A percentile compares a stretch with the other conserved stretches of the same genome.
Evolutionary conservation across 495 filamentous ascomycete genomes (phyloP).

Genomic region (Apodospora peruviana): DNA sequence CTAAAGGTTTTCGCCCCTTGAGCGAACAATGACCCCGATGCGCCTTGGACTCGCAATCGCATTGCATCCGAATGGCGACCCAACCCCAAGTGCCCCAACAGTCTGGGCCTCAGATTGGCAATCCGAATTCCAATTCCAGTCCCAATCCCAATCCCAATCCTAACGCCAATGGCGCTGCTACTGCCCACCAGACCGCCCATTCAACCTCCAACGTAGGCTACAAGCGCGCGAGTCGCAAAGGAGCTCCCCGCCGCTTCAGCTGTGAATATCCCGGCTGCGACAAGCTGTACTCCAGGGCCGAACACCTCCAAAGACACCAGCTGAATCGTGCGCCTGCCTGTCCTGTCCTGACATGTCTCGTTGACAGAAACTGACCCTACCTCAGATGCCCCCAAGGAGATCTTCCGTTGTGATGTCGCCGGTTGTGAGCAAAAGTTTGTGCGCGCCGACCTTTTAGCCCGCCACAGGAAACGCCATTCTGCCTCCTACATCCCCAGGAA

Average conservation of each 20-base stretch:
- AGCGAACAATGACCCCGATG: neutral
- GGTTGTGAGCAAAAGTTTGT: conserved; percentile 89
- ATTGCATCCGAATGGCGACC: neutral
- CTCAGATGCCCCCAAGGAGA: conserved; percentile 90
- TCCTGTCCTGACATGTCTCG: neutral
- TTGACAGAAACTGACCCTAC: neutral
- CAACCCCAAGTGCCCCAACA: too few species aligned
- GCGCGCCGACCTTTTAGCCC: conserved; percentile 81
- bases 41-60: neutral
- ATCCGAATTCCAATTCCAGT: neutral
- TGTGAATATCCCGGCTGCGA: conserved; percentile 82
- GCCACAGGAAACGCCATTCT: conserved; percentile 90
- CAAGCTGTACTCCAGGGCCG: conserved; percentile 91
- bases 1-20: neutral
- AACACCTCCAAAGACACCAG: conserved; percentile 69
- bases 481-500: conserved; percentile 86
- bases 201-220: conserved; percentile 19
- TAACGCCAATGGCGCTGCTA: neutral
- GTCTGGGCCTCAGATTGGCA: too few species aligned
- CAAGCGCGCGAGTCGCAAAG: conserved; percentile 47
- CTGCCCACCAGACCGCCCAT: neutral
- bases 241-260: conserved; percentile 55
- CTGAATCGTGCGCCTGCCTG: conserved; percentile 35
- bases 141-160: conserved; percentile 8
- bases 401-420: conserved; percentile 86